These are phyloP conservation scores for Claviceps sp. DNA, from an alignment of 2,329 filamentous ascomycete genomes.

Conservation along the genomic window DNA sequence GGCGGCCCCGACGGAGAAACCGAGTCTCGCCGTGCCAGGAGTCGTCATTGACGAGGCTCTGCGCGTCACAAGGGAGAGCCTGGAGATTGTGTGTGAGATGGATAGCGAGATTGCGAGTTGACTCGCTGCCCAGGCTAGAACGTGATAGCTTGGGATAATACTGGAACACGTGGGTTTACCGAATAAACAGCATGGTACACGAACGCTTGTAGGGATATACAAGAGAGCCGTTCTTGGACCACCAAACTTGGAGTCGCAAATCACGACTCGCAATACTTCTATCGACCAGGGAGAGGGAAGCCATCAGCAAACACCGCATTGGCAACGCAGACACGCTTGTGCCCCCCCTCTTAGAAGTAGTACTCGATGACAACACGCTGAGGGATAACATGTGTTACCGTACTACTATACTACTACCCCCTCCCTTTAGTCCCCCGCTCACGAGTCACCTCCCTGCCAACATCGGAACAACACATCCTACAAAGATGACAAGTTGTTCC, in stretches of 20 bases:
- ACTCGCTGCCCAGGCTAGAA: constrained; percentile 1
- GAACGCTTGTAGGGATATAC: not conserved
- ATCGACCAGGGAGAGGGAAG: too few relatives aligned
- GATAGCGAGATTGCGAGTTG: constrained; percentile 16
- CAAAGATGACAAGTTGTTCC: not conserved
- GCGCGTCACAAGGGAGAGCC: constrained; percentile 42
- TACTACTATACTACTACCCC: too few relatives aligned
- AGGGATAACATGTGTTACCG: too few relatives aligned
- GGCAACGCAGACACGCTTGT: too few relatives aligned
- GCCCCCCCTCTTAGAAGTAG: too few relatives aligned
- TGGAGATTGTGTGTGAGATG: constrained; percentile 36
- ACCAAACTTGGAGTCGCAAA: not conserved
- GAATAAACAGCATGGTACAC: not conserved
- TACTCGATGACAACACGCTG: too few relatives aligned
- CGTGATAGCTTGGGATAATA: not conserved
- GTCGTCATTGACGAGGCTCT: constrained; percentile 49
- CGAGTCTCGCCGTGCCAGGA: constrained; percentile 42
- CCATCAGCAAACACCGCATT: too few relatives aligned
- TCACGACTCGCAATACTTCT: too few relatives aligned
- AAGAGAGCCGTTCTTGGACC: not conserved
- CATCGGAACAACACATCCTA: not conserved
- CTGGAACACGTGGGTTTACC: not conserved
- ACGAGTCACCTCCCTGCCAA: not conserved
- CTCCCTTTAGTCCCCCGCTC: too few relatives aligned
- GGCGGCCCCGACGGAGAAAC: constrained; percentile 10